Evolutionary conservation across 2,329 filamentous ascomycete genomes (phyloP), one percentile per base, ranked within the genome.

Genomic region (Monilinia fructicola): DNA sequence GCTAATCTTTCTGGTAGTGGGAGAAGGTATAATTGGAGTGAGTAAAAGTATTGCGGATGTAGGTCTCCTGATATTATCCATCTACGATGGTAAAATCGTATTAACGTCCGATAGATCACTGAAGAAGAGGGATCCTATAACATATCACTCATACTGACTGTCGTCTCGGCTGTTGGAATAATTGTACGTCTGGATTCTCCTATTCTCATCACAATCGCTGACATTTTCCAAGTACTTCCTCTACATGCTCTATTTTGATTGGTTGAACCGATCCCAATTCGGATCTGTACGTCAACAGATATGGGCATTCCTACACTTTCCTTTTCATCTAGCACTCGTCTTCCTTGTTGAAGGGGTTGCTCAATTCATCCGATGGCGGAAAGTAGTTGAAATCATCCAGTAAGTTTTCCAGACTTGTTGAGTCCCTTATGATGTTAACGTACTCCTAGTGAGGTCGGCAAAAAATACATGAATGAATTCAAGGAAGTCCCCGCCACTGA

Each of bases 271-370:
- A 21, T 28, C 64, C 2, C 66, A 72, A 38, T 71, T 73, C 38
- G 71, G 69, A 12, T 67, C 67, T 3, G 58, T 71, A 16, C 68
- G 71, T 14, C 67, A 71, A 44, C 69, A 70, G 54, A 56, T 74
- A 46, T 83, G 80, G 81, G 79, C 80, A 1, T 73, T 80, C 7
- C 73, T 82, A 2, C 84, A 86, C 73, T 86, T 86, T 69, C 84
- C 84, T 0, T 82, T 86, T 67, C 84, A 87, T 70, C 79, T 85
- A 3, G 77, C 80, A 21, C 79, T 87, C 26, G 81, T 87, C 26
- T 80, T 86, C n/a, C 77, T 84, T 6, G 80, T 85, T 3, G 84
- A 87, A 74, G 84, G 84, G 21, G 64, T 48, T 2, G 64, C 71
- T 2, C 69, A 73, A 50, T 72, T 73, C 40, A 67, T 73, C 40